phyloP scores from a whole-genome alignment of 176 grass and related monocot genomes.

The Carex littledalei region DNA sequence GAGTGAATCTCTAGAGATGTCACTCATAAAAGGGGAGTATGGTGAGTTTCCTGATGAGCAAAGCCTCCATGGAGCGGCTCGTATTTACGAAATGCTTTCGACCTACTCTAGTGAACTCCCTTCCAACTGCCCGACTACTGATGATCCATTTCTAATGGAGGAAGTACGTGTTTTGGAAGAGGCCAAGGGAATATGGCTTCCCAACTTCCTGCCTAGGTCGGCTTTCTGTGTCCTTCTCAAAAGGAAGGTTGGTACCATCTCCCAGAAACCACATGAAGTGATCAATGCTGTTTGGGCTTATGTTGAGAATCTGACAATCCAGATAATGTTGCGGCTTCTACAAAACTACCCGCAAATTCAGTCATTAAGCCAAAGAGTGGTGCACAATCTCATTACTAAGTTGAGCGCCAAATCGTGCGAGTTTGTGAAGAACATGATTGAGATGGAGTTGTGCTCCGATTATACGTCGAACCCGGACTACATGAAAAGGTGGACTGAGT shows the following conservation, averaged over 20 bases:
- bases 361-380: neutral
- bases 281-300: constrained; percentile 10
- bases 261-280: neutral
- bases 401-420: neutral
- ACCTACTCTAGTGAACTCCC: neutral
- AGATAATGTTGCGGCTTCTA: neutral
- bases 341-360: constrained; percentile 24
- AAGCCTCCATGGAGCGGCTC: neutral
- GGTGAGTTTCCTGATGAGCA: constrained; percentile 27
- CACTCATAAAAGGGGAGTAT: constrained; percentile 25
- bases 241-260: neutral
- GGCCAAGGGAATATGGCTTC: constrained; percentile 7
- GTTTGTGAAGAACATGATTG: constrained; percentile 22
- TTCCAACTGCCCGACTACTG: neutral
- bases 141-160: neutral
- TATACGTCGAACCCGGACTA: constrained; percentile 27
- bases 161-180: constrained; percentile 12
- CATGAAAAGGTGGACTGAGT: constrained; percentile 14
- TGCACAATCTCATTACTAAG: constrained; percentile 6
- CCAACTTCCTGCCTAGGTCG: neutral
- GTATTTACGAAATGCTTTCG: neutral
- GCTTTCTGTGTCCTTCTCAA: neutral
- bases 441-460: constrained; percentile 27
- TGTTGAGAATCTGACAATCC: neutral
- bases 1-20: constrained; percentile 15